Conservation (phyloP, 768 basidiomycete genomes). For the Butyriboletus loyo region DNA sequence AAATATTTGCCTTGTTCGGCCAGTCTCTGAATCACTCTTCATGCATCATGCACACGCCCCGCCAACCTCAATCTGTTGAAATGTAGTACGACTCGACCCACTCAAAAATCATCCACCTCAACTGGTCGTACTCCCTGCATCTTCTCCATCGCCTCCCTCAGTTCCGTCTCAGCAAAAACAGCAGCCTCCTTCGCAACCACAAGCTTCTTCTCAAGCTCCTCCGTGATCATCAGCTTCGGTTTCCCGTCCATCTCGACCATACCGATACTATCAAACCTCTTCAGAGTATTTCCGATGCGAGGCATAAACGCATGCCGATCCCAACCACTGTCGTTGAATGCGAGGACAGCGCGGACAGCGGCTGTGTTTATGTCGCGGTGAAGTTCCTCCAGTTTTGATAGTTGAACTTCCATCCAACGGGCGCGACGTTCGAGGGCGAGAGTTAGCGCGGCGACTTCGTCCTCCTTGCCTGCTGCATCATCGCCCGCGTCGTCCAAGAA, state of each 20-base stretch:
- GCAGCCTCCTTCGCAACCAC: conserved; percentile 68
- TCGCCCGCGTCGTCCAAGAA: conserved; percentile 75
- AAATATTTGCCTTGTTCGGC: no score
- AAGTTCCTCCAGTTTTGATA: conserved; percentile 84
- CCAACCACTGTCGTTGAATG: conserved; percentile 86
- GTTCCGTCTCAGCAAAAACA: conserved; percentile 68
- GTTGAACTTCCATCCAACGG: conserved; percentile 89
- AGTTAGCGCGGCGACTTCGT: conserved; percentile 82
- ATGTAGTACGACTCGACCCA: neutral
- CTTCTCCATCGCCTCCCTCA: conserved; percentile 71
- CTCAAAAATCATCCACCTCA: conserved; percentile 35
- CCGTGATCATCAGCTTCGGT: conserved; percentile 52
- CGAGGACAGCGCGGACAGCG: conserved; percentile 75
- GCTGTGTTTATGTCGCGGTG: conserved; percentile 90
- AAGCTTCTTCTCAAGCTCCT: conserved; percentile 76
- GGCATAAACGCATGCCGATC: conserved; percentile 68
- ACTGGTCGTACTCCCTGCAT: conserved; percentile 55
- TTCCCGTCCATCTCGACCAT: conserved; percentile 44
- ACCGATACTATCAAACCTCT: conserved; percentile 66
- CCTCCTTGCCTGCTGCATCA: conserved; percentile 63
- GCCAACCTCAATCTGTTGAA: neutral
- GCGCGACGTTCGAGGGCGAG: conserved; percentile 85
- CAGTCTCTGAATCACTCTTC: no score
- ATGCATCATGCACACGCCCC: no score
- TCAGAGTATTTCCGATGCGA: conserved; percentile 62